These are phyloP conservation scores for Leccinum subgranulosum DNA, from an alignment of 768 basidiomycete species.

Conservation along the genomic window DNA sequence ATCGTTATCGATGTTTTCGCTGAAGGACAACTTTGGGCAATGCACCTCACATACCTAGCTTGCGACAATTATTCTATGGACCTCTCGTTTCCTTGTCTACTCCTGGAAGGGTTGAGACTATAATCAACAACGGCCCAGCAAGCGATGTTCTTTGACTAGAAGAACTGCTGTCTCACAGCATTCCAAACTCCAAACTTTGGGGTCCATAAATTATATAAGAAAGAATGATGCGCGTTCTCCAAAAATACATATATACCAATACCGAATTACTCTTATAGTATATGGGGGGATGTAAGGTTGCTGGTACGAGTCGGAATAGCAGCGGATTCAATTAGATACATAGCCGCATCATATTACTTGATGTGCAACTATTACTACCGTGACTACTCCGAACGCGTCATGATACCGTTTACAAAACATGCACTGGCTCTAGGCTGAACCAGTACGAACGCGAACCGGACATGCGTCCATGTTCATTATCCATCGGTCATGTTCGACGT, in stretches of 20 bases:
- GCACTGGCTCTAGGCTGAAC: too few relatives aligned
- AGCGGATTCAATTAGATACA: too few relatives aligned
- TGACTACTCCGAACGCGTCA: too few relatives aligned
- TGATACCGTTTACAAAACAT: too few relatives aligned
- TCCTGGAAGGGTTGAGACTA: slow-evolving; percentile 10
- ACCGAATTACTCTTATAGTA: slow-evolving; percentile 19
- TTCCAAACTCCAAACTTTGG: slow-evolving; percentile 40
- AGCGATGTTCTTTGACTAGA: slow-evolving; percentile 20
- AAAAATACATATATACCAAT: slow-evolving; percentile 13
- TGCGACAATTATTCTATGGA: slow-evolving; percentile 29
- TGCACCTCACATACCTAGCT: slow-evolving; percentile 26
- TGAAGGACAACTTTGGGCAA: neutral
- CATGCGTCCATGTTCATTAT: too few relatives aligned
- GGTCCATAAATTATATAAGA: slow-evolving; percentile 8
- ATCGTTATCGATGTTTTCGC: too few relatives aligned
- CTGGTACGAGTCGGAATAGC: too few relatives aligned
- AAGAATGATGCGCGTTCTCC: neutral
- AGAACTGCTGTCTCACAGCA: slow-evolving; percentile 28
- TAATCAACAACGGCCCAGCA: slow-evolving; percentile 39
- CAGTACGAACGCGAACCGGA: too few relatives aligned
- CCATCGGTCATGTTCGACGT: too few relatives aligned
- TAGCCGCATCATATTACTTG: too few relatives aligned
- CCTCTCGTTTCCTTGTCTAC: slow-evolving; percentile 12
- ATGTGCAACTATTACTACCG: too few relatives aligned
- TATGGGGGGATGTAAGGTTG: slow-evolving; percentile 24